Evolutionary conservation across 208 protist genomes (phyloP), one percentile per base, ranked within the genome.

Genomic region (Wallacemonas sp.): DNA sequence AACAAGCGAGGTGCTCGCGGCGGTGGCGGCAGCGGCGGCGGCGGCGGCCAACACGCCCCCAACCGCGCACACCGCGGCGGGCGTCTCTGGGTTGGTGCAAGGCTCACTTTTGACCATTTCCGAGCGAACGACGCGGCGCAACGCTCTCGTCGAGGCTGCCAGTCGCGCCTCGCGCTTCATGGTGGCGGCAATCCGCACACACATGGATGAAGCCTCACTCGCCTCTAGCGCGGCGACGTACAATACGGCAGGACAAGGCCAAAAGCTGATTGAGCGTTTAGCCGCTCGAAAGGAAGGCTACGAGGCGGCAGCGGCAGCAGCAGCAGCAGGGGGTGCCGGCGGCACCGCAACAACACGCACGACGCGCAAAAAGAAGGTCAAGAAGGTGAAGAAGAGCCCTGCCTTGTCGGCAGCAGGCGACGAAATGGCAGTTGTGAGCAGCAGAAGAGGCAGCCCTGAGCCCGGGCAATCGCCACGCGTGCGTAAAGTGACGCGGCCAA

Each of bases 141-240:
- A 86, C 26, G 68, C 41, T 17, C 86, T 95, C 66, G 85, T 95
- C 46, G 62, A 65, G 53, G 60, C 76, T 14, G 80, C 88, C 14
- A 61, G 85, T 63, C 70, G 51, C 54, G 66, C 77, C 19, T 72
- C 82, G 34, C 70, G 58, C n/a, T 91, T 84, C 72, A 88, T 92
- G 72, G 71, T 95, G 17, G 70, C 86, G 34, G 88, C 88, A 3
- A 87, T 95, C 68, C 81, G 81, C 68, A 85, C 84, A 11, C 76
- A 95, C 61, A 71, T 88, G 19, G 83, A 81, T 31, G 70, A 84
- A 22, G 79, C 64, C 46, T 77, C 72, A 1, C 45, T 79, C 61
- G 47, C 74, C 62, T 53, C 34, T 6, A 61, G 74, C 58, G 74
- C 59, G 5, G 79, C 77, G 1, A 79, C 82, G 26, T 73, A 84